Evolutionary conservation across 1,139 yeast species (phyloP).

Genomic region (Magnusiomyces clavatus): DNA sequence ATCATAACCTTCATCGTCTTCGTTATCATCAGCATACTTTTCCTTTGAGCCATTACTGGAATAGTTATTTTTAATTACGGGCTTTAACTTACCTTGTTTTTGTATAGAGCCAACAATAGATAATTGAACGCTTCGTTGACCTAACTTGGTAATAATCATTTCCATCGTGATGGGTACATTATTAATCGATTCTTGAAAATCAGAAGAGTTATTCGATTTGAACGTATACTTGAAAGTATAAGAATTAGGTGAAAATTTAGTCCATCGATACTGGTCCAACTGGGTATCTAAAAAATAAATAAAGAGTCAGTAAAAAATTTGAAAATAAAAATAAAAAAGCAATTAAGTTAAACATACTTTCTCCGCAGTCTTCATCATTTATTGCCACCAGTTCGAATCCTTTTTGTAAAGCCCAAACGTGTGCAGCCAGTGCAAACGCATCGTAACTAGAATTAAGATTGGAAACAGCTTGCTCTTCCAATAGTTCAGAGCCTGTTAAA

Average conservation of each 20-base stretch:
- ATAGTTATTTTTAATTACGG: no score
- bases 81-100: no score
- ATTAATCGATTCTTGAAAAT: no score
- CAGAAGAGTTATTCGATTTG: background rate
- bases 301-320: background rate
- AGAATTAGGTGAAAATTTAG: background rate
- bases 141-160: background rate
- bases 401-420: conserved; percentile 2
- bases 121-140: conserved; percentile 3
- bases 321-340: background rate
- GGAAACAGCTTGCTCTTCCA: conserved; percentile 4
- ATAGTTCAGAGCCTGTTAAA: background rate
- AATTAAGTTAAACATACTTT: no score
- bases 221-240: background rate
- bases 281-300: background rate
- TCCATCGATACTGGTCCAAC: conserved; percentile 1
- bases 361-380: background rate
- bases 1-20: no score
- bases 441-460: conserved; percentile 1
- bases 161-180: background rate
- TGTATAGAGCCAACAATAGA: background rate
- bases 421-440: conserved; percentile 5
- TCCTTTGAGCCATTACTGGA: no score
- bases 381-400: background rate
- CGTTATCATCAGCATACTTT: no score